Percentiles rank a stretch among this genome's conserved stretches.
Conservation (phyloP, 83 land plant genomes). For the Isoetes engelmannii region DNA sequence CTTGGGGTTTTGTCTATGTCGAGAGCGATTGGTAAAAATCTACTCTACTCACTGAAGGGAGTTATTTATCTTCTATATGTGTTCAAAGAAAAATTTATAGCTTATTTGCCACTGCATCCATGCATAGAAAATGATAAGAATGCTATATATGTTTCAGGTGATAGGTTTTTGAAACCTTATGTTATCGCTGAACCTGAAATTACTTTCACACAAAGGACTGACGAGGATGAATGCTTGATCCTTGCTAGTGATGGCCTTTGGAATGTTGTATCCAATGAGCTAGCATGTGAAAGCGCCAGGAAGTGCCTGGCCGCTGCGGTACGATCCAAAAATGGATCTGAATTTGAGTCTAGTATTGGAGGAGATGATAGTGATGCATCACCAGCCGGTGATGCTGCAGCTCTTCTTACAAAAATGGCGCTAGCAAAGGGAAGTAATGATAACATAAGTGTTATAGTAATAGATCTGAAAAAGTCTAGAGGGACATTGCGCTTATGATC, state of each 20-base stretch:
- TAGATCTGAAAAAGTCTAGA: slow-evolving; percentile 12
- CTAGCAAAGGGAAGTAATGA: slow-evolving; percentile 30
- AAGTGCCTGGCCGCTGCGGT: slow-evolving; percentile 27
- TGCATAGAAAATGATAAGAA: no score
- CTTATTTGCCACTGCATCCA: no score
- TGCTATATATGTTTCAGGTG: slow-evolving; percentile 13
- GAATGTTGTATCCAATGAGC: slow-evolving; percentile 51
- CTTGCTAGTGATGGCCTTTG: slow-evolving; percentile 39
- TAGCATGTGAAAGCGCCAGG: slow-evolving; percentile 37
- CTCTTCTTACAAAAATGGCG: slow-evolving; percentile 25
- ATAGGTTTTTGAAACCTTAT: slow-evolving; percentile 27
- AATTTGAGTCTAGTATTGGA: not conserved
- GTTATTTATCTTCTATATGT: no score
- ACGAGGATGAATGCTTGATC: slow-evolving; percentile 26
- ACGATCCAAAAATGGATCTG: not conserved
- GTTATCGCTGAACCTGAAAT: slow-evolving; percentile 33
- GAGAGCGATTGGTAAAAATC: slow-evolving; percentile 47
- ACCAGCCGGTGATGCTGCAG: slow-evolving; percentile 23
- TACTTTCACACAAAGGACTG: slow-evolving; percentile 20
- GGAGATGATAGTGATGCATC: slow-evolving; percentile 7
- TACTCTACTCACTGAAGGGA: not conserved
- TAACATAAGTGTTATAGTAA: slow-evolving; percentile 28
- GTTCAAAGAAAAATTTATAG: no score
- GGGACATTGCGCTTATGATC: no score
- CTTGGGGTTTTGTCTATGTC: slow-evolving; percentile 67